These are phyloP conservation scores for Zoysia matrella DNA, from an alignment of 202 grass and related monocot genomes.

Conservation along the genomic window DNA sequence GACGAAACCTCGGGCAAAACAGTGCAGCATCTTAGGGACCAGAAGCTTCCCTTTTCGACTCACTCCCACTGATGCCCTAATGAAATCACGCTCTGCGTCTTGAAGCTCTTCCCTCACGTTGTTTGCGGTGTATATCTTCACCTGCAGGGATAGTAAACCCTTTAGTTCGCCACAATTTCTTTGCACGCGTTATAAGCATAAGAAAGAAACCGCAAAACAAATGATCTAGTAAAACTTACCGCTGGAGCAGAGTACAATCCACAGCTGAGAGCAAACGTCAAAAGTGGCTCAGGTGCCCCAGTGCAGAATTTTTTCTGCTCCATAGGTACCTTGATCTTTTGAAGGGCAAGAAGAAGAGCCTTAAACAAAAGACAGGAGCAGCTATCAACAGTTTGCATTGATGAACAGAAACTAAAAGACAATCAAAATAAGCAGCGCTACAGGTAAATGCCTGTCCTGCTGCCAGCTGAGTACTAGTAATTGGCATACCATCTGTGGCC, in stretches of 20 bases:
- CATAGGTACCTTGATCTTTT: no score
- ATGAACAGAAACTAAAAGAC: background rate
- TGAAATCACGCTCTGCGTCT: constrained; percentile 81
- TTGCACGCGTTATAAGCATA: background rate
- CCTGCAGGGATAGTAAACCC: constrained; percentile 44
- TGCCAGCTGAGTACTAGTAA: background rate
- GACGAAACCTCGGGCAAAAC: constrained; percentile 68
- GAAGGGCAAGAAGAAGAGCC: constrained; percentile 90
- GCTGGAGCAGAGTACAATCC: constrained; percentile 89
- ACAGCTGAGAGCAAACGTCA: constrained; percentile 67
- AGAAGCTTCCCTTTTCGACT: no score
- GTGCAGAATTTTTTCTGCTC: no score
- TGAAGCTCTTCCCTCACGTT: constrained; percentile 91
- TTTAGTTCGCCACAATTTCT: constrained; percentile 10
- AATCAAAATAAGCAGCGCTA: constrained; percentile 20
- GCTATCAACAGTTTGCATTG: constrained; percentile 17
- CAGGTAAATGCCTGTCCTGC: constrained; percentile 1
- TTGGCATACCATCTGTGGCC: no score
- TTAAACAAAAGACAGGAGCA: constrained; percentile 42
- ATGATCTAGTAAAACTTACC: constrained; percentile 42
- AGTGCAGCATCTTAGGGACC: no score
- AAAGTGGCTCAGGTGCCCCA: no score
- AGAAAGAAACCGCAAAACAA: background rate
- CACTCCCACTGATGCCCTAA: constrained; percentile 70
- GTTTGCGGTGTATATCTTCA: constrained; percentile 81